Percentiles rank a stretch among this genome's conserved stretches.
These are phyloP conservation scores for Colletotrichum aenigma DNA, from an alignment of 2,329 filamentous ascomycete species.

Conservation along the genomic window DNA sequence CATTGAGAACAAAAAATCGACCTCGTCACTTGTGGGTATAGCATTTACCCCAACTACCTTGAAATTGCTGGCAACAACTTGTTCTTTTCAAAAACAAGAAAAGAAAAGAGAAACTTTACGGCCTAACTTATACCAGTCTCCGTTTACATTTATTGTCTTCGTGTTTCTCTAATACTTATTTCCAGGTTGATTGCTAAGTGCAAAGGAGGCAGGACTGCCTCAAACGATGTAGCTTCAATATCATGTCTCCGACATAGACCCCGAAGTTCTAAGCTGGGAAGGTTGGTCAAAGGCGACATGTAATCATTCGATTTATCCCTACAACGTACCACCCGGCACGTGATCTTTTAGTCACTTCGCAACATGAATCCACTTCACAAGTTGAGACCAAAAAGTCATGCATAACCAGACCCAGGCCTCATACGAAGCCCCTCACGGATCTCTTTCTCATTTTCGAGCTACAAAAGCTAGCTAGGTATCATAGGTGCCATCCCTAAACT, in stretches of 20 bases:
- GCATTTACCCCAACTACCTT: neutral
- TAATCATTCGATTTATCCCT: neutral
- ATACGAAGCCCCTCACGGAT: neutral
- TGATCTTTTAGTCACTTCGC: too few species aligned
- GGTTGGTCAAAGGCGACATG: neutral
- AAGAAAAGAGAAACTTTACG: too few species aligned
- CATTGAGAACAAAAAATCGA: too few species aligned
- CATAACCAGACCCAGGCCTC: neutral
- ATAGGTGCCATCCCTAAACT: slow-evolving; percentile 2
- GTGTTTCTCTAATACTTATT: too few species aligned
- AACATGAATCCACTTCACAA: neutral
- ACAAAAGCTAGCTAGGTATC: slow-evolving; percentile 9
- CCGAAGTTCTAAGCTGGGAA: too few species aligned
- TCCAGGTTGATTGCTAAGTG: too few species aligned
- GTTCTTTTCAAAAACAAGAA: neutral
- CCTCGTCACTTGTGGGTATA: neutral
- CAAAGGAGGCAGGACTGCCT: neutral
- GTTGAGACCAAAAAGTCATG: neutral
- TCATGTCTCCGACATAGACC: too few species aligned
- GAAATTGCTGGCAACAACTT: neutral
- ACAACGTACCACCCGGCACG: neutral
- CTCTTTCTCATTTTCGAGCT: neutral
- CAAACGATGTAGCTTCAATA: neutral
- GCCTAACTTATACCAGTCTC: too few species aligned
- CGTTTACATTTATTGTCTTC: too few species aligned